Evolutionary conservation across 805 yeast species (phyloP), one percentile per base, ranked within the genome.

Genomic region (Kluyveromyces wickerhamii): DNA sequence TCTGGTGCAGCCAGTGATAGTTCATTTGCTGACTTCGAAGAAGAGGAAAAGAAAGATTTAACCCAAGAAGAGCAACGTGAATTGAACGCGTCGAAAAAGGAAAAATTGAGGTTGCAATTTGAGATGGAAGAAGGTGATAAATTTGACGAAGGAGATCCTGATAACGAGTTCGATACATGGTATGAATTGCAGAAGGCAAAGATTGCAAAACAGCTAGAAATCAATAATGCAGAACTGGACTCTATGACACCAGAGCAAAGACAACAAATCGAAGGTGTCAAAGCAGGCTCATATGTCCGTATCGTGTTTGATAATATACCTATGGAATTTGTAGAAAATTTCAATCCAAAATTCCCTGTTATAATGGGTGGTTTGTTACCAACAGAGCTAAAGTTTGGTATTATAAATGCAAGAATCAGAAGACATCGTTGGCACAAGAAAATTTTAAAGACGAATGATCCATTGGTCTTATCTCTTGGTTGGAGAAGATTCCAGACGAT

Each of bases 391-490:
- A 71, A 94, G 52, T 89, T 88, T 55, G 99, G 98, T 5, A 80
- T 83, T 52, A 69, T 87, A 64, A 89, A 85, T 54, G 96, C 85
- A 31, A 77, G 97, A 65, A 76, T 92, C 41, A 87, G 96, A 75
- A 79, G 96, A 62, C 99, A 92, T 58, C 78, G 98, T 67, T 92
- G 99, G 99, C 96, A 92, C 63, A 89, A 87, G 56, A 87, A 87
- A 70, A 85, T 94, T 39, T 68, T 92, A 49, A 92, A 92, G 60
- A 76, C 96, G 7, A 94, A 86, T 54, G 99, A 92, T 63, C 98
- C 99, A 1, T 68, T 94, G 45, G 86, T 92, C 36, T 58, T 92
- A 32, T 89, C 97, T 0, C 63, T 92, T 27, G 99, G 99, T 24
- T 92, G 98, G 99, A 77, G 99, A 66, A 72, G 99, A 59, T 94